phyloP scores from a whole-genome alignment of 2,329 filamentous ascomycete species.

The Trichoderma sp. region DNA sequence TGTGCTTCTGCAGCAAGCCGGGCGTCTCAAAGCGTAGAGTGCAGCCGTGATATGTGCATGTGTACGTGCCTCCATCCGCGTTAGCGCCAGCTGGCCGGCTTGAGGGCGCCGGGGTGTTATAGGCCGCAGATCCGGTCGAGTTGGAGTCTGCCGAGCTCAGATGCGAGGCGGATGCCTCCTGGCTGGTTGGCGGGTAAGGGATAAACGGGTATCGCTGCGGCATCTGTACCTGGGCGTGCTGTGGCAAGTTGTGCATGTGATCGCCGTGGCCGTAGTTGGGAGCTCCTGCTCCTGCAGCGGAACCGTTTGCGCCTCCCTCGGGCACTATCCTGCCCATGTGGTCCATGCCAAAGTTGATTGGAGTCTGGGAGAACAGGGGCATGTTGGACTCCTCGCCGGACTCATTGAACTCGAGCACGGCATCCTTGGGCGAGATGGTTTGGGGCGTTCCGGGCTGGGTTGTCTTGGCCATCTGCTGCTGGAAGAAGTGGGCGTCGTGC shows the following conservation, averaged over 20 bases:
- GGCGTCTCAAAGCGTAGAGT: conserved; percentile 86
- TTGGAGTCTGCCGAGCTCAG: conserved; percentile 51
- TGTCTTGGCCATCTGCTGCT: conserved; percentile 46
- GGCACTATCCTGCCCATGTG: conserved; percentile 43
- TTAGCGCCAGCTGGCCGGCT: conserved; percentile 63
- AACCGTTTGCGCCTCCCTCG: conserved; percentile 30
- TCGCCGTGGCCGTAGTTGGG: conserved; percentile 29
- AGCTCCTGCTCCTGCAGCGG: not conserved
- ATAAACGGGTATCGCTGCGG: conserved; percentile 58
- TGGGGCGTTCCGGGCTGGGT: conserved; percentile 61
- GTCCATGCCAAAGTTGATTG: conserved; percentile 50
- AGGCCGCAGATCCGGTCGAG: conserved; percentile 45
- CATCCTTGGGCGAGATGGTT: conserved; percentile 94
- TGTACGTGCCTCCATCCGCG: conserved; percentile 87
- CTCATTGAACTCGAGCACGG: conserved; percentile 81
- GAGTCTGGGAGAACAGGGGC: conserved; percentile 70
- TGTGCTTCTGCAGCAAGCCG: conserved; percentile 87
- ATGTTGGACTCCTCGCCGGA: conserved; percentile 65
- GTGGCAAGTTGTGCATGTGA: conserved; percentile 37
- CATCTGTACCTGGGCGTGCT: conserved; percentile 44
- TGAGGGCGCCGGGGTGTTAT: conserved; percentile 40
- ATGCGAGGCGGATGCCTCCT: conserved; percentile 40
- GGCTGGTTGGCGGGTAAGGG: conserved; percentile 42
- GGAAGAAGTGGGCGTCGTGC: conserved; percentile 55
- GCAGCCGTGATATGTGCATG: conserved; percentile 93